Percentiles rank a stretch among this genome's conserved stretches.
These are phyloP conservation scores for Entophlyctis luteolus DNA, from an alignment of 192 early-diverging fungal genomes.

Conservation along the genomic window DNA sequence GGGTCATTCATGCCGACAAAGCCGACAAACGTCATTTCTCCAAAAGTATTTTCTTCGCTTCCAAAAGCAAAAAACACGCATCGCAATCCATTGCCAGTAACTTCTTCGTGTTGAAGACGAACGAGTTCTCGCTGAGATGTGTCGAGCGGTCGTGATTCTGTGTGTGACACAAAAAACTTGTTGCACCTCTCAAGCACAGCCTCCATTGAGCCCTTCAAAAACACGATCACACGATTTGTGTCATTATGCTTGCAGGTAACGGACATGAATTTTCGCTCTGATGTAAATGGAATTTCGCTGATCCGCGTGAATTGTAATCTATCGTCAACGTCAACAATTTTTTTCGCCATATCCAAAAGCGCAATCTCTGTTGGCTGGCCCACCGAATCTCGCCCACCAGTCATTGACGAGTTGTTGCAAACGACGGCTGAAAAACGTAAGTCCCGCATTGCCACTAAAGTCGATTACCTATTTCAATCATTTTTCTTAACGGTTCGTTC, in stretches of 20 bases:
- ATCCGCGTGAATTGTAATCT: slow-evolving; percentile 41
- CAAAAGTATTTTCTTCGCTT: slow-evolving; percentile 11
- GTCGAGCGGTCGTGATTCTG: slow-evolving; percentile 48
- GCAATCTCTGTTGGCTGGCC: slow-evolving; percentile 96
- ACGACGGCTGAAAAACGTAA: slow-evolving; percentile 59
- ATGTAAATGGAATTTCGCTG: slow-evolving; percentile 83
- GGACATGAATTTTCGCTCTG: slow-evolving; percentile 92
- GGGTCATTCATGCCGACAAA: slow-evolving; percentile 92
- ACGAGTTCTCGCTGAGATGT: slow-evolving; percentile 54
- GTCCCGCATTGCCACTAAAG: slow-evolving; percentile 18
- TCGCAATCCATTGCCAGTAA: slow-evolving; percentile 76
- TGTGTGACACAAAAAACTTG: slow-evolving; percentile 55
- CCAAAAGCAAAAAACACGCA: slow-evolving; percentile 84
- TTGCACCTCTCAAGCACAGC: slow-evolving; percentile 69
- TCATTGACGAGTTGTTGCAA: slow-evolving; percentile 84
- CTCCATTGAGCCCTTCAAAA: slow-evolving; percentile 84
- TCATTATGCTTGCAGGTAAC: slow-evolving; percentile 52
- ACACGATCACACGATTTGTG: slow-evolving; percentile 45
- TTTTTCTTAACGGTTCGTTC: slow-evolving; percentile 39
- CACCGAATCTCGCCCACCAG: slow-evolving; percentile 69
- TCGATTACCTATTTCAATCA: slow-evolving; percentile 52
- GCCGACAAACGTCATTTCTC: slow-evolving; percentile 70
- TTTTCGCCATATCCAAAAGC: slow-evolving; percentile 66
- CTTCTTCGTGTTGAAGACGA: slow-evolving; percentile 54
- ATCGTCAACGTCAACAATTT: slow-evolving; percentile 30